Percentiles rank a stretch among this genome's conserved stretches.
phyloP scores from a whole-genome alignment of 768 basidiomycete species.

The Tulasnella sp. region DNA sequence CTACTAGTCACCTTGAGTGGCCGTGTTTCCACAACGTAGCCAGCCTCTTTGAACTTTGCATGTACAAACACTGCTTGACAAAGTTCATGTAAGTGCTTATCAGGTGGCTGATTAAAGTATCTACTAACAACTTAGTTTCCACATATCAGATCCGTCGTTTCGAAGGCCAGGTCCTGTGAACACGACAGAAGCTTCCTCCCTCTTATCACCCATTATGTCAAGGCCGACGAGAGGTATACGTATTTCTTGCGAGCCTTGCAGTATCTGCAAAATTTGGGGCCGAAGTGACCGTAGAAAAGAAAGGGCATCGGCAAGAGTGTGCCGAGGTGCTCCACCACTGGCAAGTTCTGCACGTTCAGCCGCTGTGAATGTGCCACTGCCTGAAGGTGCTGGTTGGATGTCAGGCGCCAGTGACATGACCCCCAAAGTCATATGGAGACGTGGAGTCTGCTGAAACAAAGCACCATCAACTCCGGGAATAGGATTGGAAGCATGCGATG shows the following conservation, averaged over 20 bases:
- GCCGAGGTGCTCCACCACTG: not conserved
- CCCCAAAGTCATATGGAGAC: slow-evolving; percentile 2
- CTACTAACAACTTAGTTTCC: slow-evolving; percentile 7
- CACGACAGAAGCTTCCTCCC: not conserved
- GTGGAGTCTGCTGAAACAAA: not conserved
- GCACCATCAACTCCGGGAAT: slow-evolving; percentile 13
- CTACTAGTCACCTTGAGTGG: slow-evolving; percentile 9
- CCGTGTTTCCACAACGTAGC: slow-evolving; percentile 11
- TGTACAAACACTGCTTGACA: not conserved
- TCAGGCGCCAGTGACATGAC: slow-evolving; percentile 11
- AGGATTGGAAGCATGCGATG: not conserved
- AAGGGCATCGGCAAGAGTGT: slow-evolving; percentile 11
- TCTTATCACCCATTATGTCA: not conserved
- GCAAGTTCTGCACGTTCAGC: not conserved
- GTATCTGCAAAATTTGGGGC: not conserved
- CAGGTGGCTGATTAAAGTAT: not conserved
- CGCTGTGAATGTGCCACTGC: not conserved
- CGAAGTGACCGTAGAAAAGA: not conserved
- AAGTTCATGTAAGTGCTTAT: not conserved
- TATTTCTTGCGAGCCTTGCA: not conserved
- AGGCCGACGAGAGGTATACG: not conserved
- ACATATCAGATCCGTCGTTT: not conserved
- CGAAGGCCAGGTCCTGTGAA: not conserved
- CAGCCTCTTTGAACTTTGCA: slow-evolving; percentile 6
- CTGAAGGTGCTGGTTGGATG: not conserved